These are phyloP conservation scores for Nigrospora oryzae DNA, from an alignment of 2,329 filamentous ascomycete genomes.

Conservation along the genomic window DNA sequence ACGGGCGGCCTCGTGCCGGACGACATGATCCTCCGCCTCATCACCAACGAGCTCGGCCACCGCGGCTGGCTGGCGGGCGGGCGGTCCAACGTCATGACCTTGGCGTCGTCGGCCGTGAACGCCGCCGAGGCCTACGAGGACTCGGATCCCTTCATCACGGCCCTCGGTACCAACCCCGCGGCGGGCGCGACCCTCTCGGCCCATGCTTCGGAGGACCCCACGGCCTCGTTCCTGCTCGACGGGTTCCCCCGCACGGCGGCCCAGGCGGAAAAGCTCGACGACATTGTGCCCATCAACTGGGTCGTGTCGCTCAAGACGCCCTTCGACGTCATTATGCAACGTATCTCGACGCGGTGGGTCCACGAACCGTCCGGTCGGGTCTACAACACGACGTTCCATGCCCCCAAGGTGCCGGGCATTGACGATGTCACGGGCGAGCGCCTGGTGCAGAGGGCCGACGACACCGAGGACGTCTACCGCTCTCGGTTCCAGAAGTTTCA, in stretches of 20 bases:
- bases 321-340: constrained; percentile 74
- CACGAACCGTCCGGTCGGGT: constrained; percentile 85
- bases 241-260: constrained; percentile 84
- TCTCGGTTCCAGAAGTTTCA: constrained; percentile 74
- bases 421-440: constrained; percentile 90
- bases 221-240: constrained; percentile 88
- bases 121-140: constrained; percentile 18
- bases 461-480: constrained; percentile 80
- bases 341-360: constrained; percentile 88
- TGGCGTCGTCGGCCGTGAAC: constrained; percentile 30
- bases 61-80: constrained; percentile 70
- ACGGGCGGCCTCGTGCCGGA: constrained; percentile 86
- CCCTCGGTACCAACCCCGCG: constrained; percentile 27
- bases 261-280: constrained; percentile 72
- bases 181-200: constrained; percentile 24
- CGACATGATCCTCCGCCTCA: constrained; percentile 82
- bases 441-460: constrained; percentile 75
- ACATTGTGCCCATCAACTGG: constrained; percentile 86
- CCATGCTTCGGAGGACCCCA: constrained; percentile 56
- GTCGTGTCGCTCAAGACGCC: constrained; percentile 84
- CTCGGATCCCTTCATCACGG: constrained; percentile 30
- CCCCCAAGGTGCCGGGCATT: constrained; percentile 67
- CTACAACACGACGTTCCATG: constrained; percentile 92
- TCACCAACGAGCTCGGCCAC: constrained; percentile 77
- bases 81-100: constrained; percentile 40